These are phyloP conservation scores for Hemisphaericaspora subhashii DNA, from an alignment of 1,139 yeast genomes.

Conservation along the genomic window DNA sequence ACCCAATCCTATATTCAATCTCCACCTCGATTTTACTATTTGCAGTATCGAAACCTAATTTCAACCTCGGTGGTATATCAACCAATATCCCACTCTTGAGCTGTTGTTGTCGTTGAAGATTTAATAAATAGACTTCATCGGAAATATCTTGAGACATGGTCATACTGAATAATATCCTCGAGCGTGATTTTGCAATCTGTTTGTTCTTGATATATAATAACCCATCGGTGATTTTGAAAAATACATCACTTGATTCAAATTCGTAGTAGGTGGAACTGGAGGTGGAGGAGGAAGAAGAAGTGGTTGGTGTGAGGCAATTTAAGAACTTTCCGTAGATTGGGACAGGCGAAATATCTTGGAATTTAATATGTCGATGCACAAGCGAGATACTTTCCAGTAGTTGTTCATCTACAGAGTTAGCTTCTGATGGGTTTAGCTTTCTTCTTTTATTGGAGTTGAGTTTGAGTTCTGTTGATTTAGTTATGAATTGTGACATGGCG, in stretches of 20 bases:
- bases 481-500: slow-evolving; percentile 4
- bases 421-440: slow-evolving; percentile 1
- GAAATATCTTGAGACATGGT: slow-evolving; percentile 3
- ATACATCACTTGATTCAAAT: slow-evolving; percentile 1
- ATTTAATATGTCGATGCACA: neutral
- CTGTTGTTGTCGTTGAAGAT: slow-evolving; percentile 1
- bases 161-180: slow-evolving; percentile 4
- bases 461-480: slow-evolving; percentile 2
- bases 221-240: slow-evolving; percentile 1
- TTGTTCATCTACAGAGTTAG: too few species aligned
- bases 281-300: neutral
- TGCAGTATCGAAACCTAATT: slow-evolving; percentile 7
- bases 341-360: neutral
- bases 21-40: slow-evolving; percentile 8
- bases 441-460: neutral
- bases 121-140: slow-evolving; percentile 9
- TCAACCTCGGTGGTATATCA: neutral
- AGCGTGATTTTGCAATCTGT: neutral
- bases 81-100: slow-evolving; percentile 7
- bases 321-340: slow-evolving; percentile 1
- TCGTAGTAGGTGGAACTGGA: neutral
- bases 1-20: slow-evolving; percentile 10
- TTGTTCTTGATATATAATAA: slow-evolving; percentile 4
- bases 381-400: neutral
- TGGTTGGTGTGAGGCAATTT: neutral